Base-by-base conservation (phyloP, 2,329 filamentous ascomycete genomes). In the Aspergillus cejpii region DNA sequence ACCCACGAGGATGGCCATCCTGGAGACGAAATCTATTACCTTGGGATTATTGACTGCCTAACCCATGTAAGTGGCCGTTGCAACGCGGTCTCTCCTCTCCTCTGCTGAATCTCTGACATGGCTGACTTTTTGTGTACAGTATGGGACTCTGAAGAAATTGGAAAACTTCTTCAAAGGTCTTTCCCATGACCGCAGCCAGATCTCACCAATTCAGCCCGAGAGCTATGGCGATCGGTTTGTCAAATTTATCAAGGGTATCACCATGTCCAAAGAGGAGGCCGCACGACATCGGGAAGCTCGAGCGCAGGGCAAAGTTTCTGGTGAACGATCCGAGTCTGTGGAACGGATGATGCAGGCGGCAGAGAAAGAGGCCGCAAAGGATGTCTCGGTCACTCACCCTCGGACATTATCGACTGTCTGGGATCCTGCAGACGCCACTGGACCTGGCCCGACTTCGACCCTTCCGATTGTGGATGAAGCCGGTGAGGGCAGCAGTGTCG, bases 151-250 rank as follows among this genome's bases (percentile, higher is more conserved):
- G 68, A 98, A 98, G 72, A 91, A 92, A 63, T 79, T 91, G 50
- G 92, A 98, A 67, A 84, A 97, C 68, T 92, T 97, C 69, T 92
- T 90, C 84, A 98, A 98, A 73, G 91, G 92, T 28, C 73, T 97
- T 47, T 87, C 84, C 2, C 79, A 82, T 58, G 86, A 92, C 58
- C 83, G 87, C 57, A 81, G 79, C 26, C 84, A 96, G 63, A 97
- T 98, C 49, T 97, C 91, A 0, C 89, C 92, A 2, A 83, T 97
- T 19, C 87, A 90, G 0, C 91, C 92, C 0, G 81, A 89, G 50
- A 79, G 87, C 45, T 98, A 98, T 59, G 92, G 92, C 21, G 88
- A 97, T 47, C 84, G 92, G 4, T 98, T 98, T 65, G 78, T 94
- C 63, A 85, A 86, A 54, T 98, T 98, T 65, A 90, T 98, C 61